Evolutionary conservation across 2,329 filamentous ascomycete species (phyloP).

Genomic region (Nemania serpens): DNA sequence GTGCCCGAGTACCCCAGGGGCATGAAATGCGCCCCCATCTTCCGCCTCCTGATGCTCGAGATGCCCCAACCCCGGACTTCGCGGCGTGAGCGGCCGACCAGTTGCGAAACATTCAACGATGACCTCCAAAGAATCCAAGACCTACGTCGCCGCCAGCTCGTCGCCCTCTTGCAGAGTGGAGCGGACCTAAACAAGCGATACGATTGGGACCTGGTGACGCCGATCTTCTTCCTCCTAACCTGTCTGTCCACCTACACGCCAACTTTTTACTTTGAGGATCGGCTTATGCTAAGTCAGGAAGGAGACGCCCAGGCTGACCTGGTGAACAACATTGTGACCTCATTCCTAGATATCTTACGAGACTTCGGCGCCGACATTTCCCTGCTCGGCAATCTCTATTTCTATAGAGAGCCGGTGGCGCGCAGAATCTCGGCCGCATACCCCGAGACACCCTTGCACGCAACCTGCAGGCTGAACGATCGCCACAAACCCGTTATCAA

Average conservation of each 20-base stretch:
- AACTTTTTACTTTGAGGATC: background rate
- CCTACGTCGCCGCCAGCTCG: constrained; percentile 16
- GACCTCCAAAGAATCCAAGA: constrained; percentile 1
- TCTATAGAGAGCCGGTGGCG: background rate
- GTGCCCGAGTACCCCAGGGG: background rate
- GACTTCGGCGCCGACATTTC: constrained; percentile 11
- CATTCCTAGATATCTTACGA: constrained; percentile 6
- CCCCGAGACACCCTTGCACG: constrained; percentile 10
- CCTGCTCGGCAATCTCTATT: background rate
- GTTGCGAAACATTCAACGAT: constrained; percentile 8
- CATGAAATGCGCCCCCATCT: constrained; percentile 16
- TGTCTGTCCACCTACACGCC: background rate
- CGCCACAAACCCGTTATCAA: constrained; percentile 15
- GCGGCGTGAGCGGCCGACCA: background rate
- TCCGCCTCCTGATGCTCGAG: constrained; percentile 13
- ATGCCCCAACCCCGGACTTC: constrained; percentile 3
- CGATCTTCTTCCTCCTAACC: constrained; percentile 16
- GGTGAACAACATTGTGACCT: constrained; percentile 8
- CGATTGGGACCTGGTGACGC: background rate
- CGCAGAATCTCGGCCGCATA: background rate
- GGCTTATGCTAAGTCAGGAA: constrained; percentile 2
- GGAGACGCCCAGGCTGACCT: background rate
- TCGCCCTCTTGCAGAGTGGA: constrained; percentile 11
- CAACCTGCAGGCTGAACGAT: constrained; percentile 7
- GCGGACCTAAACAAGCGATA: constrained; percentile 5